Conservation (phyloP, 805 yeast genomes). For the Yarrowia osloensis region DNA sequence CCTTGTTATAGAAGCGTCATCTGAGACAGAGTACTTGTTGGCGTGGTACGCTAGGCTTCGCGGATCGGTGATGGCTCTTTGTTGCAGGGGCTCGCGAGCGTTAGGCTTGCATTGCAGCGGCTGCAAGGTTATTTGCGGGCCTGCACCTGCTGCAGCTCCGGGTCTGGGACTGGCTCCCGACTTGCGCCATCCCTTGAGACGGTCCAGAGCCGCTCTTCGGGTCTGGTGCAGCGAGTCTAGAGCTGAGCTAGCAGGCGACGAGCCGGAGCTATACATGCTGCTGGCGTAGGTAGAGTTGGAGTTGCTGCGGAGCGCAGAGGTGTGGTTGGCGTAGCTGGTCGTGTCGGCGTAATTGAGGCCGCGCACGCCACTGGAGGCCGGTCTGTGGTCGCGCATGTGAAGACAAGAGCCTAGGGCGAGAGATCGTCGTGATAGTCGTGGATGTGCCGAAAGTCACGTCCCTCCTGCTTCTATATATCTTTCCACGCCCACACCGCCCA, state of each 20-base stretch:
- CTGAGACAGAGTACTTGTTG: slow-evolving; percentile 25
- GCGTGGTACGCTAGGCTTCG: slow-evolving; percentile 12
- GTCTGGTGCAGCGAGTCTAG: not conserved
- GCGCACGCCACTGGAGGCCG: not conserved
- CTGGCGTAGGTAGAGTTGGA: not conserved
- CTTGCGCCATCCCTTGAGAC: slow-evolving; percentile 18
- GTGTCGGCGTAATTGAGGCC: not conserved
- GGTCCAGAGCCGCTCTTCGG: not conserved
- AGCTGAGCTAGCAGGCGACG: not conserved
- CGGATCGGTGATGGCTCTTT: slow-evolving; percentile 14
- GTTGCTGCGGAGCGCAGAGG: not conserved
- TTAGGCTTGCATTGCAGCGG: slow-evolving; percentile 26
- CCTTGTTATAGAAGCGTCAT: slow-evolving; percentile 6
- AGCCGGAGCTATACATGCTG: not conserved
- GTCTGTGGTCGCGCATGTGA: not conserved
- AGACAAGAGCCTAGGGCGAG: not conserved
- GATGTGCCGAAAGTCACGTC: not conserved
- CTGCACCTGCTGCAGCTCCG: not conserved
- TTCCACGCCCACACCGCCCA: not conserved
- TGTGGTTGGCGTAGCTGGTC: not conserved
- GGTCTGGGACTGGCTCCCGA: not conserved
- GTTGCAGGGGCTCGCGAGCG: slow-evolving; percentile 14
- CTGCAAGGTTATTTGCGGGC: slow-evolving; percentile 6
- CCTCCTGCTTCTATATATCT: slow-evolving; percentile 13
- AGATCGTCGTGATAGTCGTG: slow-evolving; percentile 20